A percentile compares a stretch with the other conserved stretches of the same genome.
phyloP scores from a whole-genome alignment of 176 grass and related monocot genomes.

The Microstegium vimineum region DNA sequence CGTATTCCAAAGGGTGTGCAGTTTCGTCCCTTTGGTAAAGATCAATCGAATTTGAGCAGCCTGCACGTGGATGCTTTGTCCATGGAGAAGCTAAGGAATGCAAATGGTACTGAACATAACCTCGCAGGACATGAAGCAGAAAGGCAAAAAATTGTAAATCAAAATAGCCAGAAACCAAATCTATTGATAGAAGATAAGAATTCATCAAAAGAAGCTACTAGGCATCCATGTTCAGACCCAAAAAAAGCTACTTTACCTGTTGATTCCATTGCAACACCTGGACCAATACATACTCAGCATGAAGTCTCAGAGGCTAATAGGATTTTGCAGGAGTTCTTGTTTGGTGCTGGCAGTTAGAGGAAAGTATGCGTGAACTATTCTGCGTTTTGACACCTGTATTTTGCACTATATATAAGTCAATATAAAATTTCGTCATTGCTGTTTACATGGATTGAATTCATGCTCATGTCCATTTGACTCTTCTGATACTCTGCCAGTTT shows the following conservation, averaged over 20 bases:
- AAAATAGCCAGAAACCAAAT: not conserved
- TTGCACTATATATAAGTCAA: not conserved
- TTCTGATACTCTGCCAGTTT: slow-evolving; percentile 23
- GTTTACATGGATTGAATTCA: slow-evolving; percentile 18
- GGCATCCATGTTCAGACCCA: slow-evolving; percentile 5
- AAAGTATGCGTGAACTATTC: slow-evolving; percentile 31
- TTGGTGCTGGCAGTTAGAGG: slow-evolving; percentile 49
- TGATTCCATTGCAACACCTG: slow-evolving; percentile 19
- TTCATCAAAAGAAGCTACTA: slow-evolving; percentile 10
- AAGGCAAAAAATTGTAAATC: slow-evolving; percentile 5
- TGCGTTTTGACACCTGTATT: slow-evolving; percentile 6
- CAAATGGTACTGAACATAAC: slow-evolving; percentile 12
- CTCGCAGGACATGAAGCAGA: slow-evolving; percentile 14
- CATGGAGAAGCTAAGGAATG: slow-evolving; percentile 21
- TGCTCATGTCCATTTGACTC: not conserved
- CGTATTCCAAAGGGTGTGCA: slow-evolving; percentile 67
- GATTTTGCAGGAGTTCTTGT: slow-evolving; percentile 91
- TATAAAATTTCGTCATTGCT: not conserved
- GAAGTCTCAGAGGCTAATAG: slow-evolving; percentile 72
- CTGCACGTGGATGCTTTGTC: not conserved
- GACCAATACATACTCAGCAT: slow-evolving; percentile 27
- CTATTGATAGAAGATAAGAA: slow-evolving; percentile 18
- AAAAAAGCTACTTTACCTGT: slow-evolving; percentile 26
- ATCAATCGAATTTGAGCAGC: slow-evolving; percentile 13
- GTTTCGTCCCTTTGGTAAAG: slow-evolving; percentile 61